Evolutionary conservation across 1,139 yeast species (phyloP).

Genomic region (Taphrina betulina): DNA sequence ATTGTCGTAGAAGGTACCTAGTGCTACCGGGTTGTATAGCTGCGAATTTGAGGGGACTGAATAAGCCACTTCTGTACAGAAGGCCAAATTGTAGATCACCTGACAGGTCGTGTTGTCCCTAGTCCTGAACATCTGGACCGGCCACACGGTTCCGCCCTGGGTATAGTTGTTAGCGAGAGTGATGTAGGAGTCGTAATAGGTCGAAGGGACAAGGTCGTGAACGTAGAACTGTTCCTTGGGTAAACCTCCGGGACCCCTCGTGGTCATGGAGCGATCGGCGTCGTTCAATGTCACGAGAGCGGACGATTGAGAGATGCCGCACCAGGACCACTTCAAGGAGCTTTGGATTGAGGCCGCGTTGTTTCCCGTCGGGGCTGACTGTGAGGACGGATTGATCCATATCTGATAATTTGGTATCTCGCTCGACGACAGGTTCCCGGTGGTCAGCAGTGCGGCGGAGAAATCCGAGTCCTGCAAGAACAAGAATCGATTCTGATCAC

Average conservation of each 20-base stretch:
- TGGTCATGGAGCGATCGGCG: conserved; percentile 35
- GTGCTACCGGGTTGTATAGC: conserved; percentile 45
- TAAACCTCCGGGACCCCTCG: conserved; percentile 31
- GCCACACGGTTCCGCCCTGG: conserved; percentile 62
- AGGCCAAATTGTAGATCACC: conserved; percentile 67
- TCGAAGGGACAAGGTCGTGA: conserved; percentile 59
- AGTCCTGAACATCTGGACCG: conserved; percentile 62
- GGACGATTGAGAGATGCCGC: conserved; percentile 18
- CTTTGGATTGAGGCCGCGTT: conserved; percentile 15
- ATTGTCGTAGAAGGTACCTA: conserved; percentile 55
- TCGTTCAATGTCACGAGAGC: conserved; percentile 27
- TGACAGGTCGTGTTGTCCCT: conserved; percentile 59
- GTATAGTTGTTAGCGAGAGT: conserved; percentile 50
- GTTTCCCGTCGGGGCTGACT: not conserved
- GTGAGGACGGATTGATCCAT: conserved; percentile 27
- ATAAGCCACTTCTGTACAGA: conserved; percentile 81
- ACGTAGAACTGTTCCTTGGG: conserved; percentile 51
- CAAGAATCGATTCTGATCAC: conserved; percentile 24
- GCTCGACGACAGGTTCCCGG: conserved; percentile 31
- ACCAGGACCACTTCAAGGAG: conserved; percentile 26
- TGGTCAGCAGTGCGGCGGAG: conserved; percentile 32
- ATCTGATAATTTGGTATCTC: conserved; percentile 32
- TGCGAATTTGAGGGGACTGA: conserved; percentile 67
- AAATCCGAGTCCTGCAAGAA: conserved; percentile 35
- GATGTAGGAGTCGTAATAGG: conserved; percentile 66